Percentiles rank a stretch among this genome's conserved stretches.
phyloP scores from a whole-genome alignment of 2,329 filamentous ascomycete species.

The Penicillium sp. region DNA sequence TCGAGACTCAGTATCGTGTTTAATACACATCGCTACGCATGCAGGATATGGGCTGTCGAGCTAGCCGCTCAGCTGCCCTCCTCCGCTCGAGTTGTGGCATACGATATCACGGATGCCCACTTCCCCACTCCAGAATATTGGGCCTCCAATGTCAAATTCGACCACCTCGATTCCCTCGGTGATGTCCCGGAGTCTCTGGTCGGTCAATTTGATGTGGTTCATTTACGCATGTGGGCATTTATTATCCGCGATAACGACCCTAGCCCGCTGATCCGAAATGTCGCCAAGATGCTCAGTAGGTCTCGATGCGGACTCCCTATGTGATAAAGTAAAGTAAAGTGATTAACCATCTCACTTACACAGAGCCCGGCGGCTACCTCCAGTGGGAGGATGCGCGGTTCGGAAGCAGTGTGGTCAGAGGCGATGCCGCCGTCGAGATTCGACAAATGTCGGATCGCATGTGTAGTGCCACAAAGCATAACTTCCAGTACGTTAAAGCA shows the following conservation, averaged over 20 bases:
- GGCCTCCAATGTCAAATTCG: background rate
- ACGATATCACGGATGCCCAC: background rate
- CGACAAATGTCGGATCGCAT: background rate
- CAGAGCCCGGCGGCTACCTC: constrained; percentile 1
- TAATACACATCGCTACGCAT: too few species aligned
- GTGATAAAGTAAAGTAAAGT: too few species aligned
- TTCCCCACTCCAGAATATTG: background rate
- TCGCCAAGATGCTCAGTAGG: constrained; percentile 1
- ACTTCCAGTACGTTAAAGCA: background rate
- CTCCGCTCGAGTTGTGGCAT: background rate
- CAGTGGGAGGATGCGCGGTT: constrained; percentile 6
- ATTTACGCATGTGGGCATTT: constrained; percentile 1
- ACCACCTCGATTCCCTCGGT: background rate
- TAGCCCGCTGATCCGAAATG: background rate
- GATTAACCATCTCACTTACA: background rate
- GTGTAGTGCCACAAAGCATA: background rate
- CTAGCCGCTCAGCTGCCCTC: background rate
- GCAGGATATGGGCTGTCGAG: background rate
- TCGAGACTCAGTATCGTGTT: too few species aligned
- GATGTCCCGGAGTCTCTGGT: background rate
- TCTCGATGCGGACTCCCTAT: background rate
- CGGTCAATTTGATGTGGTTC: constrained; percentile 3
- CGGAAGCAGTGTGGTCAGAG: background rate
- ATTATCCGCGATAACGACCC: background rate
- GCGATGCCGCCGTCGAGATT: background rate